Conservation (phyloP, 805 yeast species). For the Spathaspora passalidarum region DNA sequence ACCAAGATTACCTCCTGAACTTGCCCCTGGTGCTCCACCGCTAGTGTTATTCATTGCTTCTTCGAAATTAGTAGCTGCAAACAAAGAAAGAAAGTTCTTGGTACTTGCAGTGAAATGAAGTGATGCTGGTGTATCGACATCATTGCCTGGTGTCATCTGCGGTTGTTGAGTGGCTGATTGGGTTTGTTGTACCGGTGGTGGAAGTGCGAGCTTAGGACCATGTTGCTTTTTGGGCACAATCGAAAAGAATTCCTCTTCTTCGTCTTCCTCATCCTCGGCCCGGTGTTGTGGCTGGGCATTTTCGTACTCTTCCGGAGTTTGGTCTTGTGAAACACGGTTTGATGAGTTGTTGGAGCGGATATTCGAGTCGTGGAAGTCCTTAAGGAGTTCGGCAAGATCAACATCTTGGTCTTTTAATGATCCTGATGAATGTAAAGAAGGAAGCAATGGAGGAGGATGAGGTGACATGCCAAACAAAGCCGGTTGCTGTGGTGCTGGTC, state of each 20-base stretch:
- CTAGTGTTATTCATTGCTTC: neutral
- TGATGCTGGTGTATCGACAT: slow-evolving; percentile 1
- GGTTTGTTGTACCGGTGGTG: neutral
- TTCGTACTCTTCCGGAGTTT: neutral
- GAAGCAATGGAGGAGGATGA: neutral
- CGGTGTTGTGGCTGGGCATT: slow-evolving; percentile 3
- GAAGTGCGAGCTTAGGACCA: slow-evolving; percentile 6
- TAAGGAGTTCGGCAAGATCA: slow-evolving; percentile 7
- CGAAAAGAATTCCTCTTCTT: slow-evolving; percentile 5
- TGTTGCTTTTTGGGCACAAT: slow-evolving; percentile 8
- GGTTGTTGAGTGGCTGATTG: neutral
- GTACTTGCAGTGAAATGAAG: slow-evolving; percentile 7
- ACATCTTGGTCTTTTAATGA: neutral
- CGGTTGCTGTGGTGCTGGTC: neutral
- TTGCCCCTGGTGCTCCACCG: neutral
- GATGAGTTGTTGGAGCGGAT: neutral
- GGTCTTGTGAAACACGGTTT: neutral
- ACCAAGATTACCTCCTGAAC: neutral
- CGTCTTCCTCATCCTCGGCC: slow-evolving; percentile 10
- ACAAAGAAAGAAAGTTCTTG: slow-evolving; percentile 6
- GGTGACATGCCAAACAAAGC: neutral
- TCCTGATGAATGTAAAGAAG: neutral
- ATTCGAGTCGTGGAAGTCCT: slow-evolving; percentile 5
- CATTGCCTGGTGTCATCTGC: neutral
- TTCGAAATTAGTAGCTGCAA: neutral